phyloP scores from a whole-genome alignment of 1,284 basidiomycete genomes.

The Laetiporus sulphureus region DNA sequence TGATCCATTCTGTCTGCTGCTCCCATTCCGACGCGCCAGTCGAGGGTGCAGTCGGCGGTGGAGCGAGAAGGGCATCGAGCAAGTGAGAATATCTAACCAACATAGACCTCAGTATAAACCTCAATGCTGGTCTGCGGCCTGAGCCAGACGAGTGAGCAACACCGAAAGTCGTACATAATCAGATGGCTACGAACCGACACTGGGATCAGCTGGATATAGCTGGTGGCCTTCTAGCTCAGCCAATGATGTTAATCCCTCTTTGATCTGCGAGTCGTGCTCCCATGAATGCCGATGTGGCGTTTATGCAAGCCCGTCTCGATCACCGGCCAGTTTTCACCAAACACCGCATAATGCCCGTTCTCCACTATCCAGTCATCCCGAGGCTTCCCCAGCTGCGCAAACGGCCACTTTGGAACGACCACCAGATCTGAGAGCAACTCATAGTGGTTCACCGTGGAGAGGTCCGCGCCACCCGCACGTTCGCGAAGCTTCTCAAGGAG shows the following conservation, averaged over 20 bases:
- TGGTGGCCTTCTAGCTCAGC: constrained; percentile 67
- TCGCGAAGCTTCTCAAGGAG: constrained; percentile 55
- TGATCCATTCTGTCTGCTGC: constrained; percentile 68
- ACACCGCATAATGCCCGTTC: constrained; percentile 61
- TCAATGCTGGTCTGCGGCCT: constrained; percentile 70
- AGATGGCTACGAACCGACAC: constrained; percentile 39
- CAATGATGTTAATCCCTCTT: constrained; percentile 67
- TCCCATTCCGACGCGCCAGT: constrained; percentile 59
- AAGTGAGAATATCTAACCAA: constrained; percentile 66
- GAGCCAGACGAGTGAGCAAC: too few relatives aligned
- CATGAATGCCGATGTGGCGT: too few relatives aligned
- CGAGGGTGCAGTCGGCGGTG: constrained; percentile 46
- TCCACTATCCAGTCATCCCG: constrained; percentile 78
- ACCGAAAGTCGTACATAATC: too few relatives aligned
- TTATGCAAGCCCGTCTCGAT: too few relatives aligned
- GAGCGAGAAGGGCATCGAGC: constrained; percentile 52
- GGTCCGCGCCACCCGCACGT: constrained; percentile 34
- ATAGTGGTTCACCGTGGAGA: constrained; percentile 43
- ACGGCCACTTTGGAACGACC: constrained; percentile 67
- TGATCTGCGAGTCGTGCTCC: constrained; percentile 61
- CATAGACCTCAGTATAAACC: constrained; percentile 59
- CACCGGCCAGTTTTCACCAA: constrained; percentile 80
- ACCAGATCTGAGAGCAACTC: constrained; percentile 57
- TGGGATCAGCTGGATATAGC: constrained; percentile 64
- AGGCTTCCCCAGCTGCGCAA: constrained; percentile 69